These are phyloP conservation scores for Amphichorda felina DNA, from an alignment of 2,329 filamentous ascomycete species.

Conservation along the genomic window DNA sequence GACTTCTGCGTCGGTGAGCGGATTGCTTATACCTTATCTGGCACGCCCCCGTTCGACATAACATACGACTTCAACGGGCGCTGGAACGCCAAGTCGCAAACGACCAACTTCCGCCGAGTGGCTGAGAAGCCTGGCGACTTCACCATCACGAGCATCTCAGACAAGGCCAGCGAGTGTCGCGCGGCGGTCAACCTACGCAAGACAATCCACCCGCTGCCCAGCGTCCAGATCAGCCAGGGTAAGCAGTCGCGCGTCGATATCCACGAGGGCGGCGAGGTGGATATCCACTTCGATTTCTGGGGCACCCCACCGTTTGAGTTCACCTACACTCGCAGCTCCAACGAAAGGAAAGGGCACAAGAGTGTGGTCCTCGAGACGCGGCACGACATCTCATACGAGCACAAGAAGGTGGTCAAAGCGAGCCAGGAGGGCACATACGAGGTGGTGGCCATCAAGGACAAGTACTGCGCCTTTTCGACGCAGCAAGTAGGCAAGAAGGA, in stretches of 20 bases:
- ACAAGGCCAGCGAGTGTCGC: conserved; percentile 80
- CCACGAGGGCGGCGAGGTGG: conserved; percentile 88
- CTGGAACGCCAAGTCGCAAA: conserved; percentile 67
- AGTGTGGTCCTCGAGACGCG: conserved; percentile 79
- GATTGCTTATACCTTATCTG: conserved; percentile 82
- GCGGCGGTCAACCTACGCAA: conserved; percentile 69
- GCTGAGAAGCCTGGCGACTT: conserved; percentile 87
- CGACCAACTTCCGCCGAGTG: conserved; percentile 82
- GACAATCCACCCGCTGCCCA: conserved; percentile 82
- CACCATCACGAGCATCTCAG: conserved; percentile 73
- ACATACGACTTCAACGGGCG: conserved; percentile 80
- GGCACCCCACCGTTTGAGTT: conserved; percentile 96
- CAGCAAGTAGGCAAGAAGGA: conserved; percentile 43
- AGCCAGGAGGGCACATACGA: conserved; percentile 96
- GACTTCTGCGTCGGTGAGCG: conserved; percentile 96
- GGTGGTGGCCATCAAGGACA: conserved; percentile 91
- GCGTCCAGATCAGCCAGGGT: conserved; percentile 80
- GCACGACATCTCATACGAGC: conserved; percentile 74
- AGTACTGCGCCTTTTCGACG: conserved; percentile 79
- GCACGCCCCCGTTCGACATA: conserved; percentile 84
- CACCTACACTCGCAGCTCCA: conserved; percentile 86
- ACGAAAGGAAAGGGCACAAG: conserved; percentile 67
- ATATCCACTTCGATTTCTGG: conserved; percentile 90
- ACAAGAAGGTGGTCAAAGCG: conserved; percentile 69
- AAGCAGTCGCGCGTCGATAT: conserved; percentile 76